These are phyloP conservation scores for Amanita pseudoporphyria DNA, from an alignment of 768 basidiomycete species.

Conservation along the genomic window DNA sequence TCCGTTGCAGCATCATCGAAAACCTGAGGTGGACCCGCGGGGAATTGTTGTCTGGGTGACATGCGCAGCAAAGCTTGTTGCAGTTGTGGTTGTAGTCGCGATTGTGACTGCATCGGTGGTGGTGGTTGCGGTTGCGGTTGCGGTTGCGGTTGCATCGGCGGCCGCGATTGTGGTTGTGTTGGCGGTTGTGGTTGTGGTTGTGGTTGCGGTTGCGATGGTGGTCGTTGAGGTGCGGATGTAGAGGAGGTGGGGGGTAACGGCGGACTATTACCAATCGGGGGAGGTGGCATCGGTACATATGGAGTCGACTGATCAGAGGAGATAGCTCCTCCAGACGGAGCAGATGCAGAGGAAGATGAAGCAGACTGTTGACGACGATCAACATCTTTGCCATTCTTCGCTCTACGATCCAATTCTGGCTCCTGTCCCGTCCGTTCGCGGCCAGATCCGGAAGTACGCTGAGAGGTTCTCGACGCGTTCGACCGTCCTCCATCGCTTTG, in stretches of 20 bases:
- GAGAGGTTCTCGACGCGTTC: not conserved
- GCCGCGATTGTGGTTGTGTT: not conserved
- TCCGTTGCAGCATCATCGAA: not conserved
- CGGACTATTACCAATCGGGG: not conserved
- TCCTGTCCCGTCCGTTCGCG: not conserved
- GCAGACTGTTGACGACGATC: no score
- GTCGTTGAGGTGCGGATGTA: not conserved
- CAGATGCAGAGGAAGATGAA: no score
- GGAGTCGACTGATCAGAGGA: not conserved
- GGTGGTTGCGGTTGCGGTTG: not conserved
- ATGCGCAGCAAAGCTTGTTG: not conserved
- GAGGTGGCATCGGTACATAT: not conserved
- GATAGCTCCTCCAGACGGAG: no score
- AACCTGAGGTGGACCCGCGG: not conserved
- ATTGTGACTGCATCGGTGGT: no score
- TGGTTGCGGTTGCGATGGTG: not conserved
- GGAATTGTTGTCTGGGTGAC: not conserved
- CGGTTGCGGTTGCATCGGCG: not conserved
- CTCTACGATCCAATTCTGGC: no score
- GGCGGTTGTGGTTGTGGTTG: not conserved
- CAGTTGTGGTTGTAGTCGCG: not conserved
- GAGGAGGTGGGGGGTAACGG: not conserved
- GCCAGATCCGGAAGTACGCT: not conserved
- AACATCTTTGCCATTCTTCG: no score
- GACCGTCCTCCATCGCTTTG: not conserved